Percentiles rank a stretch among this genome's conserved stretches.
Conservation (phyloP, 257 asterid genomes). For the Craterostigma plantagineum region DNA sequence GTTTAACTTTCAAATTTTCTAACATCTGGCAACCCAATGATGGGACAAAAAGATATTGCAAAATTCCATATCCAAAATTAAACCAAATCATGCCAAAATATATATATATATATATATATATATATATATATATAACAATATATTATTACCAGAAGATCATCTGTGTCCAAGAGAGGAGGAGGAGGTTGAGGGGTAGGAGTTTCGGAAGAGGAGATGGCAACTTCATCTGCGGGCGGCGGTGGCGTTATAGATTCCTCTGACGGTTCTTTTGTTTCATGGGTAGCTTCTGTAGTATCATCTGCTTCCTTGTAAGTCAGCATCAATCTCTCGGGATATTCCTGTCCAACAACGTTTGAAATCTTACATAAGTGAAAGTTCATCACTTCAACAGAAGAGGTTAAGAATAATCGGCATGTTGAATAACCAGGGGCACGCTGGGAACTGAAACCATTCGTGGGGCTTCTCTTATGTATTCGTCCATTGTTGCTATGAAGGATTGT, state of each 20-base stretch:
- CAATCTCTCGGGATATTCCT: constrained; percentile 95
- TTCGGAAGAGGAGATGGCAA: constrained; percentile 38
- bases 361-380: not conserved
- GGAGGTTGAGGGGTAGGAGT: constrained; percentile 34
- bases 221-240: too few relatives aligned
- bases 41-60: too few relatives aligned
- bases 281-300: constrained; percentile 10
- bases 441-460: constrained; percentile 49
- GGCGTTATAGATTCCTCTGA: too few relatives aligned
- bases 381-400: not conserved
- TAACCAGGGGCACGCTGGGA: constrained; percentile 31
- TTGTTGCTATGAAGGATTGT: constrained; percentile 42
- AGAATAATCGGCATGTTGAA: constrained; percentile 9
- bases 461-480: constrained; percentile 56
- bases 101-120: too few relatives aligned
- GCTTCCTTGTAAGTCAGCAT: constrained; percentile 88
- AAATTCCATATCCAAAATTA: too few relatives aligned
- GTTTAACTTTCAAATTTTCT: not conserved
- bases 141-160: constrained; percentile 61
- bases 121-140: too few relatives aligned
- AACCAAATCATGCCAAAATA: constrained; percentile 3
- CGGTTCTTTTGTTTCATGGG: too few relatives aligned
- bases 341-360: not conserved
- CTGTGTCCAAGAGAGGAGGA: constrained; percentile 33
- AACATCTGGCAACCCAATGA: too few relatives aligned